A percentile compares a stretch with the other conserved stretches of the same genome.
phyloP scores from a whole-genome alignment of 371 early-diverging fungal species.

The Dipsacomyces acuminosporus region DNA sequence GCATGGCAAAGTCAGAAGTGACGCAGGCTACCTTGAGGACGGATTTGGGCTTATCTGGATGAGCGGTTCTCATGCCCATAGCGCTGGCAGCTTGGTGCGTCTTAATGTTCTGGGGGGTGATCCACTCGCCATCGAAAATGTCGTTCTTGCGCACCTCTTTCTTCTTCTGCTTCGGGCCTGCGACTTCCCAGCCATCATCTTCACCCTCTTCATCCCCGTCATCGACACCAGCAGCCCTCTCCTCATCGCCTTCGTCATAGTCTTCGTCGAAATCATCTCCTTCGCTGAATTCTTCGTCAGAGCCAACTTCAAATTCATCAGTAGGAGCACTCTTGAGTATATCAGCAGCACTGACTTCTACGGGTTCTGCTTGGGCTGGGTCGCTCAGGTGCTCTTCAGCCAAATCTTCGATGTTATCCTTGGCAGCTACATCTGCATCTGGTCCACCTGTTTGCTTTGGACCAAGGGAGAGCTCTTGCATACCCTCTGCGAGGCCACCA shows the following conservation, averaged over 20 bases:
- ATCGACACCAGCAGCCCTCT: slow-evolving; percentile 39
- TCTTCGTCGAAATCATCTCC: slow-evolving; percentile 15
- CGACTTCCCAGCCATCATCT: slow-evolving; percentile 52
- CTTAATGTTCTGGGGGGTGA: slow-evolving; percentile 84
- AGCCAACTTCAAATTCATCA: slow-evolving; percentile 23
- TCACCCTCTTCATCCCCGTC: slow-evolving; percentile 52
- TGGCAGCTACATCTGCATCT: slow-evolving; percentile 10
- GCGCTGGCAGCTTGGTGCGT: slow-evolving; percentile 55
- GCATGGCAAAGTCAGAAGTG: slow-evolving; percentile 95
- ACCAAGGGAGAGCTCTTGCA: slow-evolving; percentile 19
- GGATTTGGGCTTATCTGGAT: slow-evolving; percentile 33
- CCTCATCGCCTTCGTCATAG: slow-evolving; percentile 39
- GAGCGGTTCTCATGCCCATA: slow-evolving; percentile 33
- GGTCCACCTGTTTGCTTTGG: slow-evolving; percentile 22
- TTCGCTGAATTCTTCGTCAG: slow-evolving; percentile 17
- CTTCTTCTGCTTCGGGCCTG: slow-evolving; percentile 21
- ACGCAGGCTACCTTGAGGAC: slow-evolving; percentile 78
- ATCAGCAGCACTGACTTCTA: slow-evolving; percentile 1
- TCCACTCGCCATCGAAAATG: slow-evolving; percentile 77
- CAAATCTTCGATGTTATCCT: slow-evolving; percentile 3
- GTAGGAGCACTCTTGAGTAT: slow-evolving; percentile 14
- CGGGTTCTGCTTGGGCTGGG: neutral
- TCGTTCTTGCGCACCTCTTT: slow-evolving; percentile 36
- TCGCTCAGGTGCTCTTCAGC: neutral
- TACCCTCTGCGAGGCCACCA: slow-evolving; percentile 1